phyloP scores from a whole-genome alignment of 2,329 filamentous ascomycete species.

The Sporothrix schenckii region DNA sequence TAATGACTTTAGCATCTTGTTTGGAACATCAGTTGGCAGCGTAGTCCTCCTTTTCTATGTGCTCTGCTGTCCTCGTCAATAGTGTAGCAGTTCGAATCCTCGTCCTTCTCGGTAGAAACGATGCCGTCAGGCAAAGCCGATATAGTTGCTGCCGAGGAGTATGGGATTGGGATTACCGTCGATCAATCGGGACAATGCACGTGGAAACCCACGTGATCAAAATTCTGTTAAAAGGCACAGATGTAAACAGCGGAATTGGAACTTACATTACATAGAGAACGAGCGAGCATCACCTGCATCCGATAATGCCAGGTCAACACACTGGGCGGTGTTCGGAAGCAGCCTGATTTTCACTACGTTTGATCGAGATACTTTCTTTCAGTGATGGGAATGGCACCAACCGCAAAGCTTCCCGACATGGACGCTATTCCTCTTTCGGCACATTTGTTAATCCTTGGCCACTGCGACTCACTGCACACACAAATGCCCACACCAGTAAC shows the following conservation, averaged over 20 bases:
- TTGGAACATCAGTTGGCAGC: neutral
- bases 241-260: neutral
- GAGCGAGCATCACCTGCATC: neutral
- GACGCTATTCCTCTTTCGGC: constrained; percentile 21
- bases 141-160: neutral
- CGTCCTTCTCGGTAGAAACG: constrained; percentile 4
- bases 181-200: neutral
- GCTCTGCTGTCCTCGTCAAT: neutral
- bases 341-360: neutral
- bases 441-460: neutral
- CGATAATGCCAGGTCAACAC: neutral
- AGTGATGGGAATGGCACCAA: constrained; percentile 9
- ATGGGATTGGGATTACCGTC: neutral
- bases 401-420: neutral
- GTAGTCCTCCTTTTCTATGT: neutral
- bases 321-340: neutral
- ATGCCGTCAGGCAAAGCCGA: neutral
- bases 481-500: constrained; percentile 19
- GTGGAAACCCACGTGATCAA: neutral
- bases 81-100: neutral
- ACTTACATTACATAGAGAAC: no score
- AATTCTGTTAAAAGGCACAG: no score
- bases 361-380: neutral
- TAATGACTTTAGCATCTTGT: neutral
- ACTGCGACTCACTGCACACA: constrained; percentile 9